phyloP scores from a whole-genome alignment of 2,329 filamentous ascomycete species.

The Apiospora arundinis region DNA sequence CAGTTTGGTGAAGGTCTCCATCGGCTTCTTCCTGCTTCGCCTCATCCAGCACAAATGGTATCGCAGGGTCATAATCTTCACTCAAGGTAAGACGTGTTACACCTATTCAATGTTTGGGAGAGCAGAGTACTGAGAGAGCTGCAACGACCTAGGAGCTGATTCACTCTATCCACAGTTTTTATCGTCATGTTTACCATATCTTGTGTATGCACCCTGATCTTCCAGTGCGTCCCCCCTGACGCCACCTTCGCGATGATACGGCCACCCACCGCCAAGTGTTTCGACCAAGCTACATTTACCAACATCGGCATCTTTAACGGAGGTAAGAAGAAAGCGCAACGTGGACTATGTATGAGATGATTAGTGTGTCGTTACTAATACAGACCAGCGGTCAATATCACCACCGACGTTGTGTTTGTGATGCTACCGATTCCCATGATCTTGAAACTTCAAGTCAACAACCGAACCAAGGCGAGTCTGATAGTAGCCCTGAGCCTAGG shows the following conservation, averaged over 20 bases:
- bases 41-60: constrained; percentile 25
- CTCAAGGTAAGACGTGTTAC: constrained; percentile 5
- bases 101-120: too few relatives aligned
- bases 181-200: constrained; percentile 24
- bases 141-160: not conserved
- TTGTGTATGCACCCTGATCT: constrained; percentile 22
- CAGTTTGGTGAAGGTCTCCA: constrained; percentile 26
- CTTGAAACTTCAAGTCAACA: constrained; percentile 25
- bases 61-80: constrained; percentile 22
- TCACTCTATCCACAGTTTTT: constrained; percentile 8
- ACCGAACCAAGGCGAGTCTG: constrained; percentile 21
- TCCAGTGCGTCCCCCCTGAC: constrained; percentile 21
- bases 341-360: too few relatives aligned
- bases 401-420: constrained; percentile 24
- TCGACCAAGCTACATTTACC: constrained; percentile 19
- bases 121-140: too few relatives aligned
- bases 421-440: constrained; percentile 25
- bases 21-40: constrained; percentile 25
- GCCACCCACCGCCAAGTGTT: constrained; percentile 20
- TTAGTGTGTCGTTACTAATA: too few relatives aligned
- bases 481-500: constrained; percentile 23
- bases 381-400: constrained; percentile 22
- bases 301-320: constrained; percentile 23
- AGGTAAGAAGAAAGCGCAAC: too few relatives aligned
- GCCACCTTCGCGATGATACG: constrained; percentile 17